Evolutionary conservation across 1,284 basidiomycete genomes (phyloP), one percentile per base, ranked within the genome.

Genomic region (Sporisorium iseilematis-ciliati): DNA sequence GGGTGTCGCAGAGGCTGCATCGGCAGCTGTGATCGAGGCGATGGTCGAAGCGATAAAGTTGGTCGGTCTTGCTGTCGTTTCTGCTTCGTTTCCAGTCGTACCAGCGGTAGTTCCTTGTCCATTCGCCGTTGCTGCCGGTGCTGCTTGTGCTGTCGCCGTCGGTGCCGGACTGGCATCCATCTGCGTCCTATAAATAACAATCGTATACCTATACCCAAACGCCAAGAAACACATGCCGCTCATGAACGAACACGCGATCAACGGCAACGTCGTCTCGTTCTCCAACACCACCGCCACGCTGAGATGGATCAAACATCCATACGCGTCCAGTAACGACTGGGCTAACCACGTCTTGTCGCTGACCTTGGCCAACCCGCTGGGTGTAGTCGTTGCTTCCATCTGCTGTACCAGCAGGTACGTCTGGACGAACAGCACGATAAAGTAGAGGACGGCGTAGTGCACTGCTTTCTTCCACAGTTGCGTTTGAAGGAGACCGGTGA

Each of bases 281-380:
- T 73, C 62, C n/a, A 72, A 21, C n/a, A 56, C 69, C 29, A 76
- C 63, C 16, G 53, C 74, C 16, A 69, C 57, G 38, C 74, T 73
- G 0, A 76, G 58, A 46, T 72, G 69, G 8, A 67, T 48, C 33
- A 76, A 43, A 38, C 69, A 63, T 21, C 43, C 56, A 20, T 63
- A 86, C 6, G 80, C 81, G 51, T 86, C 85, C 43, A 84, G 57
- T 0, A 81, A 61, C 14, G 70, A 75, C 72, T 85, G 84, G 0
- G 79, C 56, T 26, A 73, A 61, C 26, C 82, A 74, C 4, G 81
- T 79, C 20, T 72, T 51, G 57, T 81, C 77, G 25, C 76, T 76
- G 7, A 85, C 60, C 40, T 81, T 80, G 0, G 67, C 71, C 18
- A 80, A 63, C 12, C 80, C 79, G 18, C 68, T 70, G 1, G 82